phyloP scores from a whole-genome alignment of 306 rosid genomes.

The Carpinus fangiana region DNA sequence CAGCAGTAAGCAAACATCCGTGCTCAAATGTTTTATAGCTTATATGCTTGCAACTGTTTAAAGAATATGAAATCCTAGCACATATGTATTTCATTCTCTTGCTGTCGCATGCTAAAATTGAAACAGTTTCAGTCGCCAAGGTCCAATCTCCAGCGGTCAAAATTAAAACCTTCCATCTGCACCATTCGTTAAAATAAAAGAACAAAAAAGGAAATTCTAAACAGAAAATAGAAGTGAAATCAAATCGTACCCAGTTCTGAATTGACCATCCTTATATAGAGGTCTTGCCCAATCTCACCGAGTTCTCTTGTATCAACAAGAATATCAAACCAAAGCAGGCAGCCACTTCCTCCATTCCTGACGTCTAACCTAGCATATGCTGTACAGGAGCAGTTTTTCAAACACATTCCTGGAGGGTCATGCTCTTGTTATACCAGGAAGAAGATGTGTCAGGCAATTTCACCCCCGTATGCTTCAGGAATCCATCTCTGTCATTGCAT shows the following conservation, averaged over 20 bases:
- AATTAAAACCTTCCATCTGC: no score
- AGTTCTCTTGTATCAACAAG: constrained; percentile 31
- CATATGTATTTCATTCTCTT: no score
- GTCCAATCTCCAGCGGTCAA: no score
- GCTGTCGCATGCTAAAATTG: no score
- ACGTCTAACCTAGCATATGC: constrained; percentile 32
- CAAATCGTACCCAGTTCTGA: neutral
- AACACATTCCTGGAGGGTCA: constrained; percentile 28
- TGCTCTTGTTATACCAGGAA: constrained; percentile 28
- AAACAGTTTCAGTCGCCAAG: no score
- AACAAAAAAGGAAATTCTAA: constrained; percentile 2
- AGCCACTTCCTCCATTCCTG: constrained; percentile 31
- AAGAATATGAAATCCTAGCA: no score
- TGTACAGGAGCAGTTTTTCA: constrained; percentile 34
- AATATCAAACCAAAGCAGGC: constrained; percentile 34
- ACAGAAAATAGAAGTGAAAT: neutral
- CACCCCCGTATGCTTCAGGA: neutral
- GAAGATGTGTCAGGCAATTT: constrained; percentile 38
- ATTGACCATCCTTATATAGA: neutral
- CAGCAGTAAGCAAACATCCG: no score
- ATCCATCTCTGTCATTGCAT: constrained; percentile 25
- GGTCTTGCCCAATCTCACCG: constrained; percentile 32
- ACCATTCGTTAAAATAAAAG: neutral
- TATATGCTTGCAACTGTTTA: no score
- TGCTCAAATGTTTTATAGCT: no score